Evolutionary conservation across 177 flowering plant genomes (phyloP), one percentile per base, ranked within the genome.

Genomic region (Tripterygium wilfordii): DNA sequence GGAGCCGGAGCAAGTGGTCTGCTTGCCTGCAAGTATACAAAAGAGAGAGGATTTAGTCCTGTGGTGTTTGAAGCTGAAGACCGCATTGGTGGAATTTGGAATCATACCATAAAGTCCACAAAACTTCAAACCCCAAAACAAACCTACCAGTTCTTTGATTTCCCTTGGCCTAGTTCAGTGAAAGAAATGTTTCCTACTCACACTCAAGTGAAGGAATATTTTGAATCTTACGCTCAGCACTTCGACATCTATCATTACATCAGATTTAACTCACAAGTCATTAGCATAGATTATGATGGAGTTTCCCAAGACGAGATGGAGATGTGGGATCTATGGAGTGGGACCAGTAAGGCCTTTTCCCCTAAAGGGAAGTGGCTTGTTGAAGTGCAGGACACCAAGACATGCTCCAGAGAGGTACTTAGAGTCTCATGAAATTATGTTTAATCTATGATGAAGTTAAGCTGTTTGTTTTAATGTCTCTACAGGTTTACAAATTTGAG

Each of bases 1-100:
- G 80, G 83, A 2, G 79, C 79, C 4, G 82, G 83, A 46, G 28
- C 71, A 17, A 67, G 83, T 23, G 83, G 83, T 15, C 62, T 78
- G 2, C 60, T 75, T 6, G 83, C 78, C 16, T 75, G 83, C 66
- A 72, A 78, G 44, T 26, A 45, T 57, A 65, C 46, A 21, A 16
- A 62, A 9, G 64, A 67, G 29, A 77, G 58, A 37, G 80, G 80
- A 12, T 75, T 63, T 35, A 18, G 22, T 5, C 75, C 79, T 8
- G 17, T 69, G 3, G 75, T 71, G 9, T 74, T 77, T 41, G 79
- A 77, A 45, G 45, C 77, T 2, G 36, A 36, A 33, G 31, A 42
- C 51, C 25, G 42, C 27, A 16, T 75, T 2, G 83, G 80, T 0
- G 83, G 83, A 1, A 45, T 77, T 5, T 77, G 83, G 80, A 19